Base-by-base conservation (phyloP, 345 rosid species). In the Mangifera indica region DNA sequence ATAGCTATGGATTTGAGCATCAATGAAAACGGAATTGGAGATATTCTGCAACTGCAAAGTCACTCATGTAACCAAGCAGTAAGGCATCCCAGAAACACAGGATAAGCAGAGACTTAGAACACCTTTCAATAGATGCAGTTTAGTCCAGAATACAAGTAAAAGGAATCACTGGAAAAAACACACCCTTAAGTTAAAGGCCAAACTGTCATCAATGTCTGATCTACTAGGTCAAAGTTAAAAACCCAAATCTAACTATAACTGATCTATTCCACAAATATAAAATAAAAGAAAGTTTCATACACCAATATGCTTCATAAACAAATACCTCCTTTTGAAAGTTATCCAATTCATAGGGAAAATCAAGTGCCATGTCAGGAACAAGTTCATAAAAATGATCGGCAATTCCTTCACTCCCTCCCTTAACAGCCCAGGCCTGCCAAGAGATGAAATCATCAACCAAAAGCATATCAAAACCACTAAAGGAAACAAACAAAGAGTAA, bases 301-400 rank as follows among this genome's bases (percentile, higher is more conserved):
- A n/a, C n/a, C n/a, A n/a, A n/a, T n/a, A n/a, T n/a, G n/a, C n/a
- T n/a, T n/a, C n/a, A 66, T 63, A 26, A 25, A 54, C 51, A 13
- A n/a, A 13, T 82, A 92, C 98, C 98, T 92, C 93, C 81, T 90
- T 92, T 76, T 94, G 98, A 82, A 94, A 94, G 74, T 77, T 79
- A 83, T 94, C 98, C 84, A 94, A 81, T 67, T 92, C 90, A 77
- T 92, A 94, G 69, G 98, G 95, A 81, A 90, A 94, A 77, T 88
- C 87, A 70, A 92, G 87, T 21, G 98, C 98, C 87, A 84, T 81
- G 77, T 94, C 96, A 69, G 98, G 97, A 80, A 94, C 91, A 67
- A 94, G 93, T 74, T 94, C 89, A 73, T 81, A 13, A 78, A 94
- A 92, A 75, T 69, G 84, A 72, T 89, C 86, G 6, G 90, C 90